These are phyloP conservation scores for Russula sp. DNA, from an alignment of 768 basidiomycete species.

Conservation along the genomic window DNA sequence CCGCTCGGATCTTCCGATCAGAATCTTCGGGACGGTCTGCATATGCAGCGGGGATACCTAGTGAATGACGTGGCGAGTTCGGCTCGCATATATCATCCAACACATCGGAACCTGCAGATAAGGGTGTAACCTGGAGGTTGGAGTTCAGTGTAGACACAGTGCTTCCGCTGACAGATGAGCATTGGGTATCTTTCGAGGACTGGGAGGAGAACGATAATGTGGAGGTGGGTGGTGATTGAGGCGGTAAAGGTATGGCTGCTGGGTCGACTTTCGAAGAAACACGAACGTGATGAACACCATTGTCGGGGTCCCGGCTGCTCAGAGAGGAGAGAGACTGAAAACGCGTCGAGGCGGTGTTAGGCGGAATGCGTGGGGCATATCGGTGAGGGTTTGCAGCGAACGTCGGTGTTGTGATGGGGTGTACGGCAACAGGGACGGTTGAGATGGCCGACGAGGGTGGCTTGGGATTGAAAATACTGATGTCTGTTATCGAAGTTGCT, in stretches of 20 bases:
- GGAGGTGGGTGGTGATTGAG: conserved; percentile 69
- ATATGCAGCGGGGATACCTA: conserved; percentile 1
- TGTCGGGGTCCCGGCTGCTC: conserved; percentile 34
- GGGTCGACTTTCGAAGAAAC: conserved; percentile 50
- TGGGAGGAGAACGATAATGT: conserved; percentile 72
- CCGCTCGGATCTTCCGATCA: conserved; percentile 58
- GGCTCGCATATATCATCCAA: conserved; percentile 14
- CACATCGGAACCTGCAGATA: conserved; percentile 2
- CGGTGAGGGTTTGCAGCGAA: conserved; percentile 61
- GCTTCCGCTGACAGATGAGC: conserved; percentile 41
- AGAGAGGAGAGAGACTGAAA: conserved; percentile 30
- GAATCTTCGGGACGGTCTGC: conserved; percentile 33
- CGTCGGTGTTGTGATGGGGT: conserved; percentile 55
- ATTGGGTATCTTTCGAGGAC: conserved; percentile 45
- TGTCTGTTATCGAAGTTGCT: conserved; percentile 37
- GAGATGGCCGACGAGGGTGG: conserved; percentile 27
- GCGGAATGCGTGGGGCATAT: conserved; percentile 16
- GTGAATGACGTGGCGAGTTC: conserved; percentile 13
- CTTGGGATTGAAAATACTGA: conserved; percentile 32
- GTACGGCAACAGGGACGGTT: conserved; percentile 29
- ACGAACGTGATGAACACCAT: conserved; percentile 36
- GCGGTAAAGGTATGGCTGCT: conserved; percentile 55
- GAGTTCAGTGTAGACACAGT: conserved; percentile 45
- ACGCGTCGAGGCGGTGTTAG: conserved; percentile 26
- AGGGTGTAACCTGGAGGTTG: conserved; percentile 37